A percentile compares a stretch with the other conserved stretches of the same genome.
phyloP scores from a whole-genome alignment of 345 rosid species.

The Populus pruinosa region DNA sequence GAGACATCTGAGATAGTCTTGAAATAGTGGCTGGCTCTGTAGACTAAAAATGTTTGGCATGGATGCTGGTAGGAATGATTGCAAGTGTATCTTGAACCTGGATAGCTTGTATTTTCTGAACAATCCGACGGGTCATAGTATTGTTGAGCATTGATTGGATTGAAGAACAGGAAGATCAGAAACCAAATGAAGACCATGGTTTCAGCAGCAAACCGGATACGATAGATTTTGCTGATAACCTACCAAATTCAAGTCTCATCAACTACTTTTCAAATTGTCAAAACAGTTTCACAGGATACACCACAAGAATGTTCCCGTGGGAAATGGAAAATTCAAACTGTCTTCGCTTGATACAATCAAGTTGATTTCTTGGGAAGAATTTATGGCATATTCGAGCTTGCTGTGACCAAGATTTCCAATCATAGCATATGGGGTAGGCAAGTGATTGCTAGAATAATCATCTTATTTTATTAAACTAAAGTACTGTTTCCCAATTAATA shows the following conservation, averaged over 20 bases:
- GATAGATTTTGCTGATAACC: background rate
- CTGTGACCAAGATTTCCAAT: background rate
- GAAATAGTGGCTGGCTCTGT: slow-evolving; percentile 38
- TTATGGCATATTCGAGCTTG: background rate
- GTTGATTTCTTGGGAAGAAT: background rate
- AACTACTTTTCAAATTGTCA: no score
- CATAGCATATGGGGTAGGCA: background rate
- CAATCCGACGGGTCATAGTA: slow-evolving; percentile 40
- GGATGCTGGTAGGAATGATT: slow-evolving; percentile 13
- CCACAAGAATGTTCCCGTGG: no score
- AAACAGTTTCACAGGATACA: no score
- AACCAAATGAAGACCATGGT: slow-evolving; percentile 35
- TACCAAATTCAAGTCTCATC: no score
- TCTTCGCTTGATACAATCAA: background rate
- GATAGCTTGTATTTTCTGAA: slow-evolving; percentile 6
- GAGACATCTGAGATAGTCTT: slow-evolving; percentile 33
- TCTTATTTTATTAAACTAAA: background rate
- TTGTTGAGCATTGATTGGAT: slow-evolving; percentile 33
- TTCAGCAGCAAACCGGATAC: background rate
- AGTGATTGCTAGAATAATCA: background rate
- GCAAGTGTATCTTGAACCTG: slow-evolving; percentile 54
- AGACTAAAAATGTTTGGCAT: slow-evolving; percentile 46
- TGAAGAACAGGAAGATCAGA: slow-evolving; percentile 17
- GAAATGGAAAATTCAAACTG: no score
- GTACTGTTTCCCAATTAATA: background rate